Evolutionary conservation across 805 yeast species (phyloP).

Genomic region (Priceomyces haplophilus): DNA sequence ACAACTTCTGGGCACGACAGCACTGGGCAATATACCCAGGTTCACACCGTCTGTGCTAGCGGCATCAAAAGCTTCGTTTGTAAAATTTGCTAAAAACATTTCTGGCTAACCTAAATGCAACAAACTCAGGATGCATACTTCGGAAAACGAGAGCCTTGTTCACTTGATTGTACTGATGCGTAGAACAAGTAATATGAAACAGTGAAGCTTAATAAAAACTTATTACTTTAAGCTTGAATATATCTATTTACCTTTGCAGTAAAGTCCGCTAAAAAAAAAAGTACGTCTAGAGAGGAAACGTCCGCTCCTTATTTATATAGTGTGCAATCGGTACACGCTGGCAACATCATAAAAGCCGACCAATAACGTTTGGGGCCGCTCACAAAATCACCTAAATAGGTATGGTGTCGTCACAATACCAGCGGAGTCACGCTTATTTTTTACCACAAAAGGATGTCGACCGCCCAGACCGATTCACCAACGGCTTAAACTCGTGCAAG

Average conservation of each 20-base stretch:
- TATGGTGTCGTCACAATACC: background rate
- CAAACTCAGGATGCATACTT: too few species aligned
- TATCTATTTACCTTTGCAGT: too few species aligned
- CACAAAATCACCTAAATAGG: constrained; percentile 1
- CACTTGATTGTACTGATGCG: too few species aligned
- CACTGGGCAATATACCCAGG: background rate
- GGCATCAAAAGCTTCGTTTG: background rate
- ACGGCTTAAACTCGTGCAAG: too few species aligned
- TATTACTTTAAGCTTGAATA: too few species aligned
- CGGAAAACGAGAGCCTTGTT: too few species aligned
- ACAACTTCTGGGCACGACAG: background rate
- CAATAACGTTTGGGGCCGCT: constrained; percentile 1
- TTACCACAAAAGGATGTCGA: background rate
- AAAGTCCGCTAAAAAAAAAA: background rate
- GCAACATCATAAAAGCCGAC: background rate
- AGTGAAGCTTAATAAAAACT: too few species aligned
- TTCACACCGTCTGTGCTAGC: background rate
- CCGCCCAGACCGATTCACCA: background rate
- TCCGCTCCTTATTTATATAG: background rate
- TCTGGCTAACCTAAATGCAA: background rate
- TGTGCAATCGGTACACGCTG: background rate
- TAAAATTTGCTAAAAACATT: background rate
- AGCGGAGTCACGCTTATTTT: background rate
- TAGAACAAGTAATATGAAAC: too few species aligned
- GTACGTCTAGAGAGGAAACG: background rate